A percentile compares a stretch with the other conserved stretches of the same genome.
phyloP scores from a whole-genome alignment of 768 basidiomycete species.

The Fomitopsis pulvina region DNA sequence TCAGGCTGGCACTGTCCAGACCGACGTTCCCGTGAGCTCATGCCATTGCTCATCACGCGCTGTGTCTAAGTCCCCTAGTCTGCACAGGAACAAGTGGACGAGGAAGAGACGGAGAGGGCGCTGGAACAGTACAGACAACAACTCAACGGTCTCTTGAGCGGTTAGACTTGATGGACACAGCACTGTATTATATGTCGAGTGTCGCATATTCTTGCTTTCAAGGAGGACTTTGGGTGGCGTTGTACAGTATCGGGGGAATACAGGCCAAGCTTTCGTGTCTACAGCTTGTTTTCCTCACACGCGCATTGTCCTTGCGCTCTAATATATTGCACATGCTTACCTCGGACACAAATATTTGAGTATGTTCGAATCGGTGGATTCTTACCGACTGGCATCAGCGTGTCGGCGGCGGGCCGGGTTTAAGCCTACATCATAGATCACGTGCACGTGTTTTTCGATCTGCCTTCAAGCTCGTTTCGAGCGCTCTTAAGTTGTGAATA shows the following conservation, averaged over 20 bases:
- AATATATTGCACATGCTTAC: no score
- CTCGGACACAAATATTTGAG: no score
- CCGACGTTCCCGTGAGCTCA: constrained; percentile 66
- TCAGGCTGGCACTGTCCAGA: constrained; percentile 65
- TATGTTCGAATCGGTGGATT: no score
- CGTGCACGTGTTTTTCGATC: constrained; percentile 16
- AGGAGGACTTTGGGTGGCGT: not conserved
- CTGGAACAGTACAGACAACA: constrained; percentile 91
- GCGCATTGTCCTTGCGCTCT: no score
- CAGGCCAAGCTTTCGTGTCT: no score
- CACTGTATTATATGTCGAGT: not conserved
- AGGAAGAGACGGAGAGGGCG: constrained; percentile 79
- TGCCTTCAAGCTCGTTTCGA: constrained; percentile 12
- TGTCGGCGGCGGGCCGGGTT: no score
- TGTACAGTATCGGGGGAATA: no score
- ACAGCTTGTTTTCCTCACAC: no score
- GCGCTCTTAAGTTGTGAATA: not conserved
- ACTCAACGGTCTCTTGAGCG: constrained; percentile 78
- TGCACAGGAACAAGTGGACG: constrained; percentile 55
- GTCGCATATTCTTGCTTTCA: not conserved
- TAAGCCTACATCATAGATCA: constrained; percentile 20
- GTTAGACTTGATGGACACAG: constrained; percentile 12
- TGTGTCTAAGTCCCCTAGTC: constrained; percentile 30
- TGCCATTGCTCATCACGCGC: not conserved
- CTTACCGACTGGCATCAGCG: no score